A percentile compares a stretch with the other conserved stretches of the same genome.
Evolutionary conservation across 2,329 filamentous ascomycete genomes (phyloP).

Genomic region (Sclerotinia spermophila): DNA sequence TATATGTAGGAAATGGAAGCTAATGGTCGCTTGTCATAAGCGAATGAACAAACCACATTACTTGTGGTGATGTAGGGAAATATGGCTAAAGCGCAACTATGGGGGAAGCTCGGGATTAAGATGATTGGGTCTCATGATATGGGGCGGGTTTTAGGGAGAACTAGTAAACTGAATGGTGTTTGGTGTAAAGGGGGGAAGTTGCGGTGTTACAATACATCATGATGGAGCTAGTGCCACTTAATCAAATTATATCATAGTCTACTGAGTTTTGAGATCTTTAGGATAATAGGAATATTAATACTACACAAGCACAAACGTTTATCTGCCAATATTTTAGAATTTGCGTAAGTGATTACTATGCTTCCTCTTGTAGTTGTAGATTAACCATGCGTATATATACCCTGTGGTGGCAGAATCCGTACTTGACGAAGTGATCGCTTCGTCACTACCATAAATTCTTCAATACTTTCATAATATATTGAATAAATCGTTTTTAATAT

Average conservation of each 20-base stretch:
- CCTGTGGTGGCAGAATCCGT: too few species aligned
- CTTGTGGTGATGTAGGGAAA: background rate
- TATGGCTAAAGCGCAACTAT: accelerated
- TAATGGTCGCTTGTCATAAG: background rate
- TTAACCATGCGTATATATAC: too few species aligned
- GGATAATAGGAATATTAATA: background rate
- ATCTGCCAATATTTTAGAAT: background rate
- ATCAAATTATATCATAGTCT: background rate
- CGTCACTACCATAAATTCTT: too few species aligned
- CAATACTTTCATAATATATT: too few species aligned
- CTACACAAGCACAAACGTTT: background rate
- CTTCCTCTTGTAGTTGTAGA: background rate
- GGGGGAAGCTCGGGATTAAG: accelerated
- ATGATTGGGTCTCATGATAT: background rate
- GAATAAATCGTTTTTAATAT: too few species aligned
- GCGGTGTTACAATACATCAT: background rate
- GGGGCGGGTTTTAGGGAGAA: too few species aligned
- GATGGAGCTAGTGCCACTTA: background rate
- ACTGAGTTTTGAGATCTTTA: too few species aligned
- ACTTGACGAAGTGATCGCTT: too few species aligned
- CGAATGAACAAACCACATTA: background rate
- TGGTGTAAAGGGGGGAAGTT: too few species aligned
- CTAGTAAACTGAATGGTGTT: background rate
- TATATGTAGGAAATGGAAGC: background rate
- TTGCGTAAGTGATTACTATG: background rate